These are phyloP conservation scores for Daedaleopsis sinensis DNA, from an alignment of 768 basidiomycete genomes.

Conservation along the genomic window DNA sequence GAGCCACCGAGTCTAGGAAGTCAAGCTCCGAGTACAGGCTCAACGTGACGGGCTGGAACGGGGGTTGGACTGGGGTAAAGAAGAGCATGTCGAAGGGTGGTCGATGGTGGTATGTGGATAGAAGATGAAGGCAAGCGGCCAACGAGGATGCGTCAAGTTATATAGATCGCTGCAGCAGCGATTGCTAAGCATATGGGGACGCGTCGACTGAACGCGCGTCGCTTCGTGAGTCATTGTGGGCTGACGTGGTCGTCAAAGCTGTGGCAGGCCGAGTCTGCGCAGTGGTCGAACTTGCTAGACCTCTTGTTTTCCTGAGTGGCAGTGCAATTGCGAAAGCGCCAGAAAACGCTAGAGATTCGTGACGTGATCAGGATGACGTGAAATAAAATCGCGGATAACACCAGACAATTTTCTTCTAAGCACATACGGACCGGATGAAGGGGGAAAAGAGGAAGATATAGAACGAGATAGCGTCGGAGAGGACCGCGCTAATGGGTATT, in stretches of 20 bases:
- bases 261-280: not conserved
- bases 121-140: not conserved
- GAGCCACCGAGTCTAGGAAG: constrained; percentile 10
- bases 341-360: constrained; percentile 9
- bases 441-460: too few relatives aligned
- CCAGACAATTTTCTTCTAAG: too few relatives aligned
- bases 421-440: too few relatives aligned
- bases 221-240: constrained; percentile 12
- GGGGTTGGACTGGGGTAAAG: constrained; percentile 14
- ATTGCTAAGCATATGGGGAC: constrained; percentile 19
- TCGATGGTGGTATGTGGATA: not conserved
- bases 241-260: not conserved
- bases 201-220: constrained; percentile 21
- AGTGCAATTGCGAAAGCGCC: not conserved
- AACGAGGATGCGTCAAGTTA: not conserved
- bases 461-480: too few relatives aligned
- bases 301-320: too few relatives aligned
- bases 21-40: constrained; percentile 6
- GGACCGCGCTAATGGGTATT: too few relatives aligned
- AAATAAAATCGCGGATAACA: too few relatives aligned
- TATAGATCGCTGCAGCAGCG: constrained; percentile 9
- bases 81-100: constrained; percentile 17
- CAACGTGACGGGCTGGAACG: not conserved
- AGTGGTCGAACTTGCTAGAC: constrained; percentile 16
- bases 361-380: not conserved